Evolutionary conservation across 345 rosid genomes (phyloP).

Genomic region (Diplotaxis tenuifolia): DNA sequence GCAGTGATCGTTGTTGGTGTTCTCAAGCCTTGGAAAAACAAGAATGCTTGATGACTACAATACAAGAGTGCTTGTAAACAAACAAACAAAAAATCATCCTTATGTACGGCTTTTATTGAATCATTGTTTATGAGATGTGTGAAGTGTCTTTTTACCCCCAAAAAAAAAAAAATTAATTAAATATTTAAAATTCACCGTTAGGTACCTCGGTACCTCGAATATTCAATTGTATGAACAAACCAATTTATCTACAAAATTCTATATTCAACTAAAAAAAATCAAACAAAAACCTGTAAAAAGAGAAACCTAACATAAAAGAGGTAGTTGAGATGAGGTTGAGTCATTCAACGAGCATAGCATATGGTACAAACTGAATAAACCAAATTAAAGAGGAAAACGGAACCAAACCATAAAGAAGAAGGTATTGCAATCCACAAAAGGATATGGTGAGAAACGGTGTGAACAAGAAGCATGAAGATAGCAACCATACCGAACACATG

Average conservation of each 20-base stretch:
- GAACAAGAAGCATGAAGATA: not conserved
- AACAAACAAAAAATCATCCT: not conserved
- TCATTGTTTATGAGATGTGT: constrained; percentile 21
- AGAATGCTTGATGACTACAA: constrained; percentile 41
- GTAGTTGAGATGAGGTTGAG: not conserved
- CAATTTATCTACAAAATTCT: too few relatives aligned
- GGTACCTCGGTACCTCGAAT: too few relatives aligned
- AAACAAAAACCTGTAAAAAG: too few relatives aligned
- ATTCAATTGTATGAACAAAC: too few relatives aligned
- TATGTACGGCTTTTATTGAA: constrained; percentile 8
- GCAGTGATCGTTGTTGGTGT: constrained; percentile 69
- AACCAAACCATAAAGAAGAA: not conserved
- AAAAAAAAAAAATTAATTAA: too few relatives aligned
- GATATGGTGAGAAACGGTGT: not conserved
- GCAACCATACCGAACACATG: not conserved
- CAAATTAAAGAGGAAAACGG: not conserved
- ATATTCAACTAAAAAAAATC: too few relatives aligned
- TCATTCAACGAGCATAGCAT: not conserved
- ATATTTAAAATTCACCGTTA: too few relatives aligned
- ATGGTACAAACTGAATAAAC: not conserved
- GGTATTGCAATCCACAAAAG: not conserved
- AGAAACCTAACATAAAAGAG: not conserved
- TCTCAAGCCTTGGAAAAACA: constrained; percentile 77
- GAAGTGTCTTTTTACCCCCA: constrained; percentile 4
- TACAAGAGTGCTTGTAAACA: constrained; percentile 7